A percentile compares a stretch with the other conserved stretches of the same genome.
These are phyloP conservation scores for Nematocida homosporus DNA, from an alignment of 371 early-diverging fungal species.

Conservation along the genomic window DNA sequence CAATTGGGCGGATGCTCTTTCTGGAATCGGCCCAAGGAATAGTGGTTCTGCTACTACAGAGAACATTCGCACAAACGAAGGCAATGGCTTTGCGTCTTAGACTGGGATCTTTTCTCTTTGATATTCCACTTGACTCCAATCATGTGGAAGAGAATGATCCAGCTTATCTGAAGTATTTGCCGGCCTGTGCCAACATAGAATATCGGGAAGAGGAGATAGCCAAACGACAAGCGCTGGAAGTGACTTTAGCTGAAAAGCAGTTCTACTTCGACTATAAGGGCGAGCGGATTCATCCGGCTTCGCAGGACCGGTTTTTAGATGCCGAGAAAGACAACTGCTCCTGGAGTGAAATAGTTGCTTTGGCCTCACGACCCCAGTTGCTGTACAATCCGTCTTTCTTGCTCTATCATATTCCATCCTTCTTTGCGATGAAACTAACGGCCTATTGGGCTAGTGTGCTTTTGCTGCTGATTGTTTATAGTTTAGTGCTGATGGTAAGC, in stretches of 20 bases:
- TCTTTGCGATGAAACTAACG: not conserved
- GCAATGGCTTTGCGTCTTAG: not conserved
- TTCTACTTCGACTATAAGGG: slow-evolving; percentile 19
- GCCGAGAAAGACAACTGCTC: not conserved
- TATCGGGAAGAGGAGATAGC: slow-evolving; percentile 9
- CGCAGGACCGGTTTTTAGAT: not conserved
- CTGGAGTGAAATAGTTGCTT: slow-evolving; percentile 3
- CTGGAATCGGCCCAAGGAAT: not conserved
- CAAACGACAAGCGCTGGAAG: not conserved
- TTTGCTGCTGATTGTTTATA: not conserved
- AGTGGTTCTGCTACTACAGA: not conserved
- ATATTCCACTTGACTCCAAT: not conserved
- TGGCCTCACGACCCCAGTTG: slow-evolving; percentile 1
- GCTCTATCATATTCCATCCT: slow-evolving; percentile 10
- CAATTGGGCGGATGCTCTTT: too few species aligned
- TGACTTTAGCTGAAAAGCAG: slow-evolving; percentile 24
- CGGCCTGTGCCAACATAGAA: not conserved
- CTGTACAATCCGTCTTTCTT: slow-evolving; percentile 26
- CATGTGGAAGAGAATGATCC: slow-evolving; percentile 4
- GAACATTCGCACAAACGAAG: not conserved
- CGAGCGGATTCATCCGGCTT: not conserved
- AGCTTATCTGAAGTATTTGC: slow-evolving; percentile 10
- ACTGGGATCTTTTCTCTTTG: slow-evolving; percentile 27
- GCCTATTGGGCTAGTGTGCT: not conserved
- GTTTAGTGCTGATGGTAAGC: not conserved